Percentiles rank a stretch among this genome's conserved stretches.
phyloP scores from a whole-genome alignment of 331 rosid genomes.

The Pyracantha coccinea region DNA sequence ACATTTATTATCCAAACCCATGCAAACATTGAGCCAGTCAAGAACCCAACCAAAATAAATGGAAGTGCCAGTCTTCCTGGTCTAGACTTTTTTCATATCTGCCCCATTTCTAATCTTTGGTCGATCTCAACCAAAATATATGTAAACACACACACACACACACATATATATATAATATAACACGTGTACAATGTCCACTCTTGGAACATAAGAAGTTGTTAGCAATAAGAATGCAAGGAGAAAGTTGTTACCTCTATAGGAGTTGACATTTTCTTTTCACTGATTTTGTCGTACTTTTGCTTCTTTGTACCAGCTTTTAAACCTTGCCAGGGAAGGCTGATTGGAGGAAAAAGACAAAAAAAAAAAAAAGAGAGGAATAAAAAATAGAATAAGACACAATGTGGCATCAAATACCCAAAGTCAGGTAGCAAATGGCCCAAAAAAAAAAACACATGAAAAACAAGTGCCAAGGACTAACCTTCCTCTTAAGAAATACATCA shows the following conservation, averaged over 20 bases:
- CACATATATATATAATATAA: not conserved
- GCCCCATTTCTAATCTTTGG: not conserved
- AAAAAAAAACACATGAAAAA: not conserved
- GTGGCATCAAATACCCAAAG: conserved; percentile 14
- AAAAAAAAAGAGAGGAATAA: conserved; percentile 11
- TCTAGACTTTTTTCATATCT: not conserved
- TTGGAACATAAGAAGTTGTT: not conserved
- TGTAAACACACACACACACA: not conserved
- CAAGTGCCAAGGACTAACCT: conserved; percentile 36
- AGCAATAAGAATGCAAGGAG: not conserved
- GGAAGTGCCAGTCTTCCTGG: not conserved
- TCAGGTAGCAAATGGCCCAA: conserved; percentile 8
- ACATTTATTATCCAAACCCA: not conserved
- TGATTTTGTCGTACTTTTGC: conserved; percentile 80
- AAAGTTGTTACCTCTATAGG: conserved; percentile 60
- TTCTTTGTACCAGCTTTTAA: conserved; percentile 83
- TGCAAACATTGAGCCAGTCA: not conserved
- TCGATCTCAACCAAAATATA: not conserved
- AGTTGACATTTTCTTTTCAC: conserved; percentile 80
- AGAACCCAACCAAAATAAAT: not conserved
- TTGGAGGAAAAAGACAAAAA: not conserved
- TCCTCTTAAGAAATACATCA: conserved; percentile 95
- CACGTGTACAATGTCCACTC: not conserved
- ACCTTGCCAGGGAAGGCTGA: conserved; percentile 96
- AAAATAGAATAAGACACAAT: conserved; percentile 10